Evolutionary conservation across 164 flowering plant genomes (phyloP), one percentile per base, ranked within the genome.

Genomic region (Houttuynia cordata): DNA sequence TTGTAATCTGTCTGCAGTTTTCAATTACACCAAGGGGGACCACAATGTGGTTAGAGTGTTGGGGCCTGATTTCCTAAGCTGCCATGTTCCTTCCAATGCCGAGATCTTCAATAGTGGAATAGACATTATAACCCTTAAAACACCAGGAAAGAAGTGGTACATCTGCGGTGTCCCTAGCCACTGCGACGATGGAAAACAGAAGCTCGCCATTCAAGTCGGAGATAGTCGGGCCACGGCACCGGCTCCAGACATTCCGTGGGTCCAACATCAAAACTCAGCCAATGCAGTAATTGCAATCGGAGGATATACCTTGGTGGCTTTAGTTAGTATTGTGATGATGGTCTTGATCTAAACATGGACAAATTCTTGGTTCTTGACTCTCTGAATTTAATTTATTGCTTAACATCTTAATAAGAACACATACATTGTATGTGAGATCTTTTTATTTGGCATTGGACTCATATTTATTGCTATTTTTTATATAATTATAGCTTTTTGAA

Each of bases 71-170:
- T 74, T 74, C 24, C 49, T 59, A 10, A 24, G 50, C n/a, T 74
- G 72, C 62, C 50, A 24, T 0, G 45, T 37, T 1, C 70, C 70
- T 25, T 10, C 67, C 13, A 37, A 4, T 12, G 51, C 8, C 19
- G 17, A 56, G 50, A 37, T 37, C 19, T 39, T 71, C 1, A 57
- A 20, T 4, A 14, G 72, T 8, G 77, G 77, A 21, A 61, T 59
- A 3, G 74, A 74, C 53, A 58, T 1, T 8, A 59, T 70, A 3
- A 49, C 60, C 18, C 65, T 68, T 17, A 10, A 51, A 13, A n/a
- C 57, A 1, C 58, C 72, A 0, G 70, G 74, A 17, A 65, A 51
- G 50, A 74, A 74, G 53, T 70, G 74, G 74, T 74, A 74, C 66
- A 68, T 70, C 25, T 74, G 74, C 40, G 77, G 72, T 7, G 56